Conservation (phyloP, 352 stramenopile genomes). For the Globisporangium abappressorium region DNA sequence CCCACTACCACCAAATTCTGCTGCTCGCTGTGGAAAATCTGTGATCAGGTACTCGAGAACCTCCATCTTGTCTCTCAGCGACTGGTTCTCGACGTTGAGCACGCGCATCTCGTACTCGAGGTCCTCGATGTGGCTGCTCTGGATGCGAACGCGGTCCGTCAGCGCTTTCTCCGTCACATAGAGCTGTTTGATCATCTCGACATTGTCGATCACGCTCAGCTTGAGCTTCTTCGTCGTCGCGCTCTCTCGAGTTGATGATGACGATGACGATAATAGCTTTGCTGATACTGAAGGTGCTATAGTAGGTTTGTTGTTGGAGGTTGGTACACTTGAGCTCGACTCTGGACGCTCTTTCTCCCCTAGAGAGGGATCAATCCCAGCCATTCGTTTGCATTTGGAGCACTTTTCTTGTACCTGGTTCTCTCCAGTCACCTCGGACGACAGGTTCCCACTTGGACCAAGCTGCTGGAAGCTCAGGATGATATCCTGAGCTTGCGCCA, state of each 20-base stretch:
- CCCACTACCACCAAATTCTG: neutral
- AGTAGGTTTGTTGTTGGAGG: neutral
- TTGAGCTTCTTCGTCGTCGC: slow-evolving; percentile 32
- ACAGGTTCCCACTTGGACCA: neutral
- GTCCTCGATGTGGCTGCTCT: slow-evolving; percentile 24
- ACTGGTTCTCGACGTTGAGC: slow-evolving; percentile 55
- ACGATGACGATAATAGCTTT: neutral
- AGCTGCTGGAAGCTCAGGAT: slow-evolving; percentile 38
- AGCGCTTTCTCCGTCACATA: slow-evolving; percentile 47
- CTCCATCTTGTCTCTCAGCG: slow-evolving; percentile 51
- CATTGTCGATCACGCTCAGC: slow-evolving; percentile 54
- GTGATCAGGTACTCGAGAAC: slow-evolving; percentile 51
- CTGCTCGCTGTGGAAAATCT: slow-evolving; percentile 2
- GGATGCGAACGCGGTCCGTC: slow-evolving; percentile 17
- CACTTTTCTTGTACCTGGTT: neutral
- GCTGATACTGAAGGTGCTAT: neutral
- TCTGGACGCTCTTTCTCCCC: neutral
- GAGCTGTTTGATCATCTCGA: slow-evolving; percentile 54
- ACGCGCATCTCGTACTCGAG: slow-evolving; percentile 37
- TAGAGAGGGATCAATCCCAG: neutral
- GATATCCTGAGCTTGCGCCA: slow-evolving; percentile 37
- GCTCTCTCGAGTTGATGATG: neutral
- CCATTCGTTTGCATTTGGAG: neutral
- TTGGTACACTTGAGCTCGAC: neutral
- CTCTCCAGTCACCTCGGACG: neutral